These are phyloP conservation scores for Solanum corneliomulleri DNA, from an alignment of 257 asterid species.

Conservation along the genomic window DNA sequence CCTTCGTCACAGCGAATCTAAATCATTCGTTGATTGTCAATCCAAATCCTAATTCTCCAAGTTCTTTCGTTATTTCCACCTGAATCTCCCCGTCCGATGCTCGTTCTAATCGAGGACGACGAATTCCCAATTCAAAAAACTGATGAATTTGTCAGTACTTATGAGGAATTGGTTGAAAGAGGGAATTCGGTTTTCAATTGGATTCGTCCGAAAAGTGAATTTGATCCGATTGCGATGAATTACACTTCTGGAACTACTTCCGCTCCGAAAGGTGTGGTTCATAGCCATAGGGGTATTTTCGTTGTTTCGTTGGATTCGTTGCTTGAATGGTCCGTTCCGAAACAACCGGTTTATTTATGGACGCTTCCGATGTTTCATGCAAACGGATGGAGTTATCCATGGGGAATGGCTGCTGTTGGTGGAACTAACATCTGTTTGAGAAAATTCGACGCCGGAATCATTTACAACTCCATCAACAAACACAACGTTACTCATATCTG, in stretches of 20 bases:
- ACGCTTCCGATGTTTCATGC: slow-evolving; percentile 92
- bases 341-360: slow-evolving; percentile 65
- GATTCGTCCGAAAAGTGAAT: slow-evolving; percentile 48
- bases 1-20: slow-evolving; percentile 47
- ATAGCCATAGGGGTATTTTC: slow-evolving; percentile 57
- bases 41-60: slow-evolving; percentile 29
- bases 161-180: slow-evolving; percentile 22
- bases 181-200: slow-evolving; percentile 51
- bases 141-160: background rate
- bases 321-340: slow-evolving; percentile 50
- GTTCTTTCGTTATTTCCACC: slow-evolving; percentile 43
- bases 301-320: slow-evolving; percentile 41
- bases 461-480: slow-evolving; percentile 25
- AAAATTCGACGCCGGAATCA: slow-evolving; percentile 33
- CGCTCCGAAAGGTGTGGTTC: slow-evolving; percentile 72
- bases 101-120: slow-evolving; percentile 26
- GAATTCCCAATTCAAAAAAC: background rate
- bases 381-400: slow-evolving; percentile 76
- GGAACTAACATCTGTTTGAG: slow-evolving; percentile 61
- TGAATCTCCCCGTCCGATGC: slow-evolving; percentile 17
- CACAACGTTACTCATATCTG: slow-evolving; percentile 72
- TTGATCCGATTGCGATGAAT: slow-evolving; percentile 42
- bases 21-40: slow-evolving; percentile 47
- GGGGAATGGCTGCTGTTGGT: slow-evolving; percentile 84
- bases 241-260: slow-evolving; percentile 91